Conservation (phyloP, 2,329 filamentous ascomycete species). For the Aspergillus quadricinctus region DNA sequence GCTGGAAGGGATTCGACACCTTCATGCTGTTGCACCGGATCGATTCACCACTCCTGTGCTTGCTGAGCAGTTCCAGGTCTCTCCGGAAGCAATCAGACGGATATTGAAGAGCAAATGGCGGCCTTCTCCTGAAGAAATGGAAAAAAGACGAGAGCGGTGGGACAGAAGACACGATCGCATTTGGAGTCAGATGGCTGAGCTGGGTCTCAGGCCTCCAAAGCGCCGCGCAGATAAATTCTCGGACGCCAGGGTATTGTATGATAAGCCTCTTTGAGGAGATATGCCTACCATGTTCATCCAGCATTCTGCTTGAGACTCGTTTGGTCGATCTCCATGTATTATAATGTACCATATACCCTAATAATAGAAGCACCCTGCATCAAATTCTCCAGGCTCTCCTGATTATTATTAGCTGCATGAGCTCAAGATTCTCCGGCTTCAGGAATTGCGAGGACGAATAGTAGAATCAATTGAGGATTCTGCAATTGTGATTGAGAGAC, state of each 20-base stretch:
- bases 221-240: slow-evolving; percentile 28
- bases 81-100: slow-evolving; percentile 77
- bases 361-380: background rate
- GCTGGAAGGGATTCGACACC: slow-evolving; percentile 78
- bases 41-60: slow-evolving; percentile 71
- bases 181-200: slow-evolving; percentile 43
- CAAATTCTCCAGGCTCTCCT: background rate
- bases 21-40: slow-evolving; percentile 72
- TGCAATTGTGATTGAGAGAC: background rate
- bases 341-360: background rate
- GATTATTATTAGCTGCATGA: background rate
- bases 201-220: slow-evolving; percentile 55
- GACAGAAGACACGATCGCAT: slow-evolving; percentile 43
- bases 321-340: background rate
- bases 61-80: slow-evolving; percentile 76
- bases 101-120: slow-evolving; percentile 63
- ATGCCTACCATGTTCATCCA: background rate
- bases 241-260: slow-evolving; percentile 25
- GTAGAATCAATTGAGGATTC: background rate
- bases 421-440: background rate
- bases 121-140: slow-evolving; percentile 35
- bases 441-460: background rate
- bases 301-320: background rate
- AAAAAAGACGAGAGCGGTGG: slow-evolving; percentile 41
- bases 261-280: slow-evolving; percentile 2